Evolutionary conservation across 129 eudicot genomes (phyloP), one percentile per base, ranked within the genome.

Genomic region (Tagetes patula): DNA sequence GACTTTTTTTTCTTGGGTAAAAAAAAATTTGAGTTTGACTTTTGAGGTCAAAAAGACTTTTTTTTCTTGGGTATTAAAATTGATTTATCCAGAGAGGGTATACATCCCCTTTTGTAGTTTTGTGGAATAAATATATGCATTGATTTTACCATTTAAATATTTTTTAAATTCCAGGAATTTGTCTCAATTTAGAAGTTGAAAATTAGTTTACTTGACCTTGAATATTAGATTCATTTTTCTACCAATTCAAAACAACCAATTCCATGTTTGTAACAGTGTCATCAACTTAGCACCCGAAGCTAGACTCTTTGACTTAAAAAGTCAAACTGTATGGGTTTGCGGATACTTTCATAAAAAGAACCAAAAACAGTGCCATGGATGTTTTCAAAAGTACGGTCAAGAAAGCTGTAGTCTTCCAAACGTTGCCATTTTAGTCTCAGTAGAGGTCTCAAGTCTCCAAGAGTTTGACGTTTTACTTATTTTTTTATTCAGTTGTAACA

Each of bases 271-370:
- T 12, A 33, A 69, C 45, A 4, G 46, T 58, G 7, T 10, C 30
- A 5, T 52, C 6, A 54, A 42, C 60, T 6, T 8, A 8, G n/a
- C 59, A 38, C 9, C 12, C 8, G 6, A 55, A 38, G 6, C 33
- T 55, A 55, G 61, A 36, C 30, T 33, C 38, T 52, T 75, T 75
- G 55, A 66, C 67, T 54, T 75, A 14, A 52, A 67, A 75, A 55
- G 80, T 54, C 73, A 76, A 76, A 56, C 59, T 9, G 4, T 32
- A 0, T 86, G 82, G 73, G 86, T 61, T 76, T 96, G 2, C 42
- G 82, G 61, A 82, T 76, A 60, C 37, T 69, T 48, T 56, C 80
- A 47, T 76, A 69, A 58, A 75, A 20, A 27, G 4, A 4, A 65
- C 73, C 33, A 8, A 12, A 68, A 55, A 46, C 74, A 45, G 46